Conservation (phyloP, 495 filamentous ascomycete genomes). For the Aspergillus diversus region DNA sequence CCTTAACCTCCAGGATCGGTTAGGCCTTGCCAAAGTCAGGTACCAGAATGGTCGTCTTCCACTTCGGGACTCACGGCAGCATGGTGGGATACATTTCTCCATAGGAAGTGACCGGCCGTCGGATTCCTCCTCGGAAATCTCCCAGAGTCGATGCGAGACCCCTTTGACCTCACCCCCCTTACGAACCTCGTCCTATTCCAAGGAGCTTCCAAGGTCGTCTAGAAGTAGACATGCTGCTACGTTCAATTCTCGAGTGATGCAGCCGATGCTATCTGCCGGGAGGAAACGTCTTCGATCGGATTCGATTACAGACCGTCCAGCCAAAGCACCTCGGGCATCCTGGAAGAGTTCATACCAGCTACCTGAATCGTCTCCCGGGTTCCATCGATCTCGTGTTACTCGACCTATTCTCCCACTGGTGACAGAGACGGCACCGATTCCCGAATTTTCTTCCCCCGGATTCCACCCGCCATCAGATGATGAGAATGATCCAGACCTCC, state of each 20-base stretch:
- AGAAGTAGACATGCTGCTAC: constrained; percentile 53
- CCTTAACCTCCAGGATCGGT: constrained; percentile 83
- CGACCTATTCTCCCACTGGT: constrained; percentile 70
- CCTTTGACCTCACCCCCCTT: constrained; percentile 50
- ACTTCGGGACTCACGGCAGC: constrained; percentile 56
- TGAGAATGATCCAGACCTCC: constrained; percentile 72
- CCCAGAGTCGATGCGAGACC: constrained; percentile 50
- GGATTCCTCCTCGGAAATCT: constrained; percentile 75
- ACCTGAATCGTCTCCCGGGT: constrained; percentile 79
- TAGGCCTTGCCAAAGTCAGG: constrained; percentile 96
- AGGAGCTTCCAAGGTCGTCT: constrained; percentile 50
- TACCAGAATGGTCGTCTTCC: constrained; percentile 75
- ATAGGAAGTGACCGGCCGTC: constrained; percentile 55
- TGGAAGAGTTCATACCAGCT: constrained; percentile 78
- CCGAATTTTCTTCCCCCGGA: constrained; percentile 61
- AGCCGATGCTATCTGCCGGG: constrained; percentile 51
- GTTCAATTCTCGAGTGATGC: constrained; percentile 49
- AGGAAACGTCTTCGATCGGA: constrained; percentile 73
- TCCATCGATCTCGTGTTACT: constrained; percentile 33
- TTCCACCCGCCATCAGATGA: constrained; percentile 72
- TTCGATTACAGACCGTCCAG: constrained; percentile 61
- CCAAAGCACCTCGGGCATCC: constrained; percentile 57
- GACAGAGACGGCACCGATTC: constrained; percentile 67
- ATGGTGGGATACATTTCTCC: constrained; percentile 58
- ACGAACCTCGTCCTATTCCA: constrained; percentile 44